A percentile compares a stretch with the other conserved stretches of the same genome.
phyloP scores from a whole-genome alignment of 768 basidiomycete genomes.

The Suillus hirtellus region DNA sequence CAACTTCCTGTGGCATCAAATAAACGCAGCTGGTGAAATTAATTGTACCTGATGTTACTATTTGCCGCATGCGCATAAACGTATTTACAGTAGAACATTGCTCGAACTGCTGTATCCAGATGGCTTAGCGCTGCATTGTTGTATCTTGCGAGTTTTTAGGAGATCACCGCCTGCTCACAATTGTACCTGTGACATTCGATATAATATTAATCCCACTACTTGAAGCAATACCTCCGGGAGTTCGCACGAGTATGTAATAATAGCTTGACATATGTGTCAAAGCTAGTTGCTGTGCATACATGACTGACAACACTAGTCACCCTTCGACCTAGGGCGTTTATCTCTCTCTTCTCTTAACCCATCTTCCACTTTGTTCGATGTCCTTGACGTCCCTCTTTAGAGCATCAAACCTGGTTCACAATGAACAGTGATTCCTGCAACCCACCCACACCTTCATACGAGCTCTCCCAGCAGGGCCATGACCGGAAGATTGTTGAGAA shows the following conservation, averaged over 20 bases:
- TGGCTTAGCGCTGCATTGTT: no score
- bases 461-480: constrained; percentile 40
- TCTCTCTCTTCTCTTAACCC: constrained; percentile 2
- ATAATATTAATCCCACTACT: not conserved
- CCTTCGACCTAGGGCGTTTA: constrained; percentile 5
- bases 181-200: not conserved
- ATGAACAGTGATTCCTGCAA: constrained; percentile 27
- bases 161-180: not conserved
- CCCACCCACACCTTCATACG: constrained; percentile 44
- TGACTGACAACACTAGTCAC: not conserved
- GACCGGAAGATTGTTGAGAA: constrained; percentile 51
- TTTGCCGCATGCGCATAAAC: not conserved
- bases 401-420: not conserved
- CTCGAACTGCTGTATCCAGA: no score
- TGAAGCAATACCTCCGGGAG: not conserved
- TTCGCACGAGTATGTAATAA: not conserved
- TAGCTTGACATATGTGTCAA: not conserved
- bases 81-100: not conserved
- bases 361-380: constrained; percentile 9
- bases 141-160: no score
- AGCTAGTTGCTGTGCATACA: constrained; percentile 5
- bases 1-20: not conserved
- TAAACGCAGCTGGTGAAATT: not conserved
- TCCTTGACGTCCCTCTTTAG: constrained; percentile 1
- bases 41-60: not conserved